Conservation (phyloP, 106 monocot species). For the Phalaenopsis equestris region DNA sequence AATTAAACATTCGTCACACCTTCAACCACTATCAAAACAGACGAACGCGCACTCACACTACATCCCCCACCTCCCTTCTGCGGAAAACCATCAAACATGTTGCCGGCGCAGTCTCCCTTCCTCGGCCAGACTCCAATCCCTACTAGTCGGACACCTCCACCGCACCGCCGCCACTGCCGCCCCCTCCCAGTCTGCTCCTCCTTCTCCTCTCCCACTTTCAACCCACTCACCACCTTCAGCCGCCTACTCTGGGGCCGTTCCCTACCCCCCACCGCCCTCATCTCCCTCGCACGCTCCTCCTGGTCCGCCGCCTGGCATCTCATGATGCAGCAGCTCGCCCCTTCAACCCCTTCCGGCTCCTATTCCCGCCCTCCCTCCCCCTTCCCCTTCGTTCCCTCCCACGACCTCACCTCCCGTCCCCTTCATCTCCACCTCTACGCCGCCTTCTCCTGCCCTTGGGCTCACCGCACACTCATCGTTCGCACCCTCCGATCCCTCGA, state of each 20-base stretch:
- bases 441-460: constrained; percentile 70
- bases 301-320: constrained; percentile 89
- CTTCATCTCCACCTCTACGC: constrained; percentile 46
- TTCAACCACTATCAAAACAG: too few species aligned
- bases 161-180: not conserved
- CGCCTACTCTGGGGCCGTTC: constrained; percentile 87
- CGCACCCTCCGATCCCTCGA: constrained; percentile 59
- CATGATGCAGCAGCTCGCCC: constrained; percentile 98
- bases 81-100: constrained; percentile 8
- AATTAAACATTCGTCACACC: too few species aligned
- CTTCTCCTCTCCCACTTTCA: constrained; percentile 13
- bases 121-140: not conserved
- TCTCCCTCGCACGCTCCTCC: constrained; percentile 60
- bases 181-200: not conserved
- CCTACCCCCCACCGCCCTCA: constrained; percentile 63
- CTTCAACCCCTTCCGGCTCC: constrained; percentile 51
- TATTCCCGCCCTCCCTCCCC: constrained; percentile 62
- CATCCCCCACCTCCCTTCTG: not conserved
- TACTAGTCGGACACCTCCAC: not conserved
- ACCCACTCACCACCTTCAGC: constrained; percentile 50
- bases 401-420: constrained; percentile 3
- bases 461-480: constrained; percentile 17
- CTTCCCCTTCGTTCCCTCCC: constrained; percentile 44
- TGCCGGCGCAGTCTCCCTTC: not conserved
- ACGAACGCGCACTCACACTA: not conserved